phyloP scores from a whole-genome alignment of 129 eudicot species.

The Flaveria robusta region DNA sequence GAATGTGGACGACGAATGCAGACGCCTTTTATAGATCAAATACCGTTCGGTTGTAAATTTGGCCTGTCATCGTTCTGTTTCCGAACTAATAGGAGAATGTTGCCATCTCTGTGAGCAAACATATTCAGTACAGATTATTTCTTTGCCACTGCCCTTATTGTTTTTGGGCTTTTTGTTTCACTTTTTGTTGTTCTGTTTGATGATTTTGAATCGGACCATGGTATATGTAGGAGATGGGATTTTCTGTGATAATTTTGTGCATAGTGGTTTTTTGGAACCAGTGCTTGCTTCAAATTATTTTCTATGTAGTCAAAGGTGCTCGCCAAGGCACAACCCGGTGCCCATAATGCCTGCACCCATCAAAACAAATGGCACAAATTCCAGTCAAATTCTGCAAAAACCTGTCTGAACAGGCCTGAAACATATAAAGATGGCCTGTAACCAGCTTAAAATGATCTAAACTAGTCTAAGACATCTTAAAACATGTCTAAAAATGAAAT shows the following conservation, averaged over 20 bases:
- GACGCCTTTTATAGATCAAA: conserved; percentile 23
- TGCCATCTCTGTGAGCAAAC: conserved; percentile 26
- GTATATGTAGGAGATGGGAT: conserved; percentile 13
- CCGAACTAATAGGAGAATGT: neutral
- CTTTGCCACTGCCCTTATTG: neutral
- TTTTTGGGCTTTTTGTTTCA: neutral
- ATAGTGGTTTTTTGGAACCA: neutral
- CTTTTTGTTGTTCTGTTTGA: neutral
- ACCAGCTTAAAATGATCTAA: too few relatives aligned
- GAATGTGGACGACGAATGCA: conserved; percentile 21
- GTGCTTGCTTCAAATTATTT: neutral
- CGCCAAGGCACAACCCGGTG: too few relatives aligned
- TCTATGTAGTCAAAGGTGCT: neutral
- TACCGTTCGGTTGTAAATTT: conserved; percentile 21
- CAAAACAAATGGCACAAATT: too few relatives aligned
- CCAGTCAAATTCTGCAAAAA: too few relatives aligned
- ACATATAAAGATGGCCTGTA: too few relatives aligned
- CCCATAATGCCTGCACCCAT: too few relatives aligned
- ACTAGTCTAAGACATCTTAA: too few relatives aligned
- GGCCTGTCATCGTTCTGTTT: conserved; percentile 13
- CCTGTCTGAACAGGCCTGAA: too few relatives aligned
- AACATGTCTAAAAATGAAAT: neutral
- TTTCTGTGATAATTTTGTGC: neutral
- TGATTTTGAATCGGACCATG: neutral
- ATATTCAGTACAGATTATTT: conserved; percentile 23